phyloP scores from a whole-genome alignment of 2,329 filamentous ascomycete genomes.

The Ceratocystis albifundus region DNA sequence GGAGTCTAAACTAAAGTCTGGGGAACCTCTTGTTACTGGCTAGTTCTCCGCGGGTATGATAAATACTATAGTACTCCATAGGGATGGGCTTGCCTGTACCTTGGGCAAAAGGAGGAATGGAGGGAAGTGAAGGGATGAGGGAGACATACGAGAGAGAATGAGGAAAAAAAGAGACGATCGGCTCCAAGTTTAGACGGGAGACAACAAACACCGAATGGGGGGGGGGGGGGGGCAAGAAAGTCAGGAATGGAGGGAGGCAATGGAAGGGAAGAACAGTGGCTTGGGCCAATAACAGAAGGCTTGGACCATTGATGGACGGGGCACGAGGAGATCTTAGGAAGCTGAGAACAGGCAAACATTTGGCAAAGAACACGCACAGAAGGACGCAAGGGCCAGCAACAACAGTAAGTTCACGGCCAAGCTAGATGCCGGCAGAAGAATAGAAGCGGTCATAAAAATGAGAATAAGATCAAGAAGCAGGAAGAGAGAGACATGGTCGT shows the following conservation, averaged over 20 bases:
- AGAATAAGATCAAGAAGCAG: not conserved
- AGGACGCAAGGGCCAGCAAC: constrained; percentile 1
- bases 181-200: not conserved
- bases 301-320: not conserved
- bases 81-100: not conserved
- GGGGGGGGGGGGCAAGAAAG: not conserved
- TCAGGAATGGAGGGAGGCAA: not conserved
- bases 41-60: not conserved
- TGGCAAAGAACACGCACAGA: constrained; percentile 8
- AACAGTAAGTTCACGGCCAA: constrained; percentile 1
- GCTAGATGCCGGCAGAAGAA: not conserved
- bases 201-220: not conserved
- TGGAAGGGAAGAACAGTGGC: not conserved
- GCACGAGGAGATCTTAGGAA: not conserved
- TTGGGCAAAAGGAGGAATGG: not conserved
- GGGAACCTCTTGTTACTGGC: not conserved
- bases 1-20: not conserved
- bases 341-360: not conserved
- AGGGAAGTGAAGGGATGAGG: not conserved
- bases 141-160: not conserved
- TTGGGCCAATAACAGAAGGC: not conserved
- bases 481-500: not conserved
- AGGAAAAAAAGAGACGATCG: not conserved
- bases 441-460: not conserved
- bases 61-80: not conserved